phyloP scores from a whole-genome alignment of 768 basidiomycete genomes.

The Trametes coccinea region DNA sequence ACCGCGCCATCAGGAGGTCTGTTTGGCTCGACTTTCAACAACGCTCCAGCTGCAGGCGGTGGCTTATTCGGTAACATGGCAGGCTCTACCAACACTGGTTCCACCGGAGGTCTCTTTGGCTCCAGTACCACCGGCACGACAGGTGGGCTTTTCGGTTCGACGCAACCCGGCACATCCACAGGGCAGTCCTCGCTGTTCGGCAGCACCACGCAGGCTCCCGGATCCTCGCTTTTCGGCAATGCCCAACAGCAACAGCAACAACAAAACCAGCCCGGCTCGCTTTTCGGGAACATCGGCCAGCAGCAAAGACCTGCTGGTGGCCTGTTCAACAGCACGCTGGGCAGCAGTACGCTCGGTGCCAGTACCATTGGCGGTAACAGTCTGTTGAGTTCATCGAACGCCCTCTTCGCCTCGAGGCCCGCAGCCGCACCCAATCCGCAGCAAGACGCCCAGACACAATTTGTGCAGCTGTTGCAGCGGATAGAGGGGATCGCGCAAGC shows the following conservation, averaged over 20 bases:
- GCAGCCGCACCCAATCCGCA: slow-evolving; percentile 44
- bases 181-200: slow-evolving; percentile 17
- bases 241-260: slow-evolving; percentile 21
- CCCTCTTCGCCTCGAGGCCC: slow-evolving; percentile 42
- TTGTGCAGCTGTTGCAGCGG: slow-evolving; percentile 50
- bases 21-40: slow-evolving; percentile 20
- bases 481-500: slow-evolving; percentile 66
- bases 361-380: slow-evolving; percentile 21
- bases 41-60: slow-evolving; percentile 11
- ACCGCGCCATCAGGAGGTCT: slow-evolving; percentile 12
- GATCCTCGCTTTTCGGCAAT: slow-evolving; percentile 16
- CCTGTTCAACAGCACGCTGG: slow-evolving; percentile 24
- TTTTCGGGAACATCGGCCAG: slow-evolving; percentile 18
- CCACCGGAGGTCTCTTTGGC: slow-evolving; percentile 10
- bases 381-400: slow-evolving; percentile 26
- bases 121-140: slow-evolving; percentile 11
- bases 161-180: background rate
- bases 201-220: slow-evolving; percentile 1
- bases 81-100: background rate
- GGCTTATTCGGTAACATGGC: slow-evolving; percentile 27
- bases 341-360: slow-evolving; percentile 35
- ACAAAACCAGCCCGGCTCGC: slow-evolving; percentile 17
- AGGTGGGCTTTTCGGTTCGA: slow-evolving; percentile 27
- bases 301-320: slow-evolving; percentile 18
- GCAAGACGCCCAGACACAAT: slow-evolving; percentile 63